Base-by-base conservation (phyloP, 169 alveolate species). In the Plasmodium falciparum region DNA sequence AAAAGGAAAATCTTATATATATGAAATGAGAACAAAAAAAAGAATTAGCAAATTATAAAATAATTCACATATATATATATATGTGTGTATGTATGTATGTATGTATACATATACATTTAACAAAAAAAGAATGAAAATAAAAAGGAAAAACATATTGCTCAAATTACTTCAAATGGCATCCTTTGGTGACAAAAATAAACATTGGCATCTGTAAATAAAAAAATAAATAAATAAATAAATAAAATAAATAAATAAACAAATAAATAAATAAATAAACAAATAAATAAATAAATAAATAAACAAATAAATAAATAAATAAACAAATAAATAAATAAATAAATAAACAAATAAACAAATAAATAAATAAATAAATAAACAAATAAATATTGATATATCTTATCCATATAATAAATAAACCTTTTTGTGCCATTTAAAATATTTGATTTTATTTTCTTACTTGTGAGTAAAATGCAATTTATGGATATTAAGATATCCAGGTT, bases 111-210 rank as follows among this genome's bases (percentile, higher is more conserved):
- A 61, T 29, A 61, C 26, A 15, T 76, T 67, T 65, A 73, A 56
- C 70, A 73, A 58, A 69, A 76, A 76, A 76, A 76, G 47, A 52
- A 76, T 65, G 62, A 73, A 73, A 69, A 39, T 12, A 43, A 71
- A 49, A 17, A 71, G 54, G 50, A 63, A 33, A 12, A 62, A 50
- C 3, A 9, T 45, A 29, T 20, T 69, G 47, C 15, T 63, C 78
- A 39, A 45, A 59, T 7, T 56, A 63, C 73, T 17, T 52, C 47
- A 67, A 63, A 76, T 76, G 6, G 76, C 69, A 22, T 17, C 56
- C 69, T 76, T 76, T 33, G 89, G 89, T 11, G 89, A 76, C 76
- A 76, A 76, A 76, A 76, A 76, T 76, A 63, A 63, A 63, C 75
- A 76, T 66, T 76, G 89, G 78, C 89, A 76, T 69, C 89, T 76